Conservation (phyloP, 768 basidiomycete species). For the Tylopilus cervinicoccineus region DNA sequence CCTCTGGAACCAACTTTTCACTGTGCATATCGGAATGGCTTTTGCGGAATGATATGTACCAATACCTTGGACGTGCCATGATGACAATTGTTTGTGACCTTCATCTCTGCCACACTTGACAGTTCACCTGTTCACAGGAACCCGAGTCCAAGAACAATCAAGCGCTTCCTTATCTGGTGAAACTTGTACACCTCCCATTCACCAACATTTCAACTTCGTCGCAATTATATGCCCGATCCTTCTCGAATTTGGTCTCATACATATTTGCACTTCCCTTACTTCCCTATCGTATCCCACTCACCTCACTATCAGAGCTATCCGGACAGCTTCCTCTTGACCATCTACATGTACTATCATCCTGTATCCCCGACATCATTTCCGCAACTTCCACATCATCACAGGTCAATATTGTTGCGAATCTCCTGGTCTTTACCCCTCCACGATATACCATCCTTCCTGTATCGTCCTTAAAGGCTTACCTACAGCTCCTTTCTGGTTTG, state of each 20-base stretch:
- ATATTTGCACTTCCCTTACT: conserved; percentile 75
- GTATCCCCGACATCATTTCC: conserved; percentile 28
- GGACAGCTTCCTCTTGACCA: conserved; percentile 55
- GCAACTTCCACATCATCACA: conserved; percentile 29
- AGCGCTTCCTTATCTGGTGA: conserved; percentile 28
- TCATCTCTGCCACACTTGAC: background rate
- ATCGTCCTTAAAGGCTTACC: conserved; percentile 47
- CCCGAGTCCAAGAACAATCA: conserved; percentile 47
- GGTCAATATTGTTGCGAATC: conserved; percentile 69
- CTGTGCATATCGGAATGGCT: conserved; percentile 42
- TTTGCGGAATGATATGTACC: conserved; percentile 44
- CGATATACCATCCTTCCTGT: conserved; percentile 50
- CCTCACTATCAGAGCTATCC: conserved; percentile 60
- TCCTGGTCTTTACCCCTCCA: conserved; percentile 59
- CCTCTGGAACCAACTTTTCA: conserved; percentile 30
- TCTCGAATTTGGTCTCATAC: conserved; percentile 42
- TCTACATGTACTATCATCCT: conserved; percentile 32
- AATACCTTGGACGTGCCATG: conserved; percentile 17
- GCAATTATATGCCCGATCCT: conserved; percentile 22
- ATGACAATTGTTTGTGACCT: conserved; percentile 44
- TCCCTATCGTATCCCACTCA: conserved; percentile 67
- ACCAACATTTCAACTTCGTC: conserved; percentile 30
- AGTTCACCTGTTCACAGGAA: conserved; percentile 38
- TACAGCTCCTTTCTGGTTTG: conserved; percentile 48
- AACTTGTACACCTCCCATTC: conserved; percentile 25